Conservation (phyloP, 441 rosid species). For the Adansonia gregorii region DNA sequence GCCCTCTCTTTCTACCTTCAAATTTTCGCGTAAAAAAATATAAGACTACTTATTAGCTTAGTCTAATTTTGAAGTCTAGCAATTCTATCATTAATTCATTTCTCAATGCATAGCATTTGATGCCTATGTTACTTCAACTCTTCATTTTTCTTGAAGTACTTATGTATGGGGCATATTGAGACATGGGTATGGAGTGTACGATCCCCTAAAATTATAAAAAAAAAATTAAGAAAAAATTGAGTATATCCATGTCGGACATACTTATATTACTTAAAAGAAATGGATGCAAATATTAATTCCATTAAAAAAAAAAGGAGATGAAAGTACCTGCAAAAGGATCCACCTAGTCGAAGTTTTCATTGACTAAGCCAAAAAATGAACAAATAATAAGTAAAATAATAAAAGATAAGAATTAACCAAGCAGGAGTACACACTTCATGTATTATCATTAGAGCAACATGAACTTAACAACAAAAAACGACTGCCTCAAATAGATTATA, state of each 20-base stretch:
- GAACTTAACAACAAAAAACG: not conserved
- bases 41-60: not conserved
- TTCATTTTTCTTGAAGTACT: too few species aligned
- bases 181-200: too few species aligned
- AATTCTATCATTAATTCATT: not conserved
- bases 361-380: not conserved
- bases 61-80: not conserved
- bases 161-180: too few species aligned
- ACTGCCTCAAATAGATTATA: not conserved
- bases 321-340: not conserved
- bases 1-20: not conserved
- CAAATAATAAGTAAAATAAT: not conserved
- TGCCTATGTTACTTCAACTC: too few species aligned
- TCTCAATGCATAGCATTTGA: not conserved
- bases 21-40: not conserved
- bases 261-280: not conserved
- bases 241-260: too few species aligned
- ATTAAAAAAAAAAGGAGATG: not conserved
- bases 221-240: too few species aligned
- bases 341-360: not conserved
- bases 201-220: too few species aligned
- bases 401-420: not conserved
- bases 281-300: not conserved
- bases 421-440: not conserved
- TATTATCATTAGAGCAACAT: not conserved